Evolutionary conservation across 2,329 filamentous ascomycete species (phyloP).

Genomic region (Dactylellina sp.): DNA sequence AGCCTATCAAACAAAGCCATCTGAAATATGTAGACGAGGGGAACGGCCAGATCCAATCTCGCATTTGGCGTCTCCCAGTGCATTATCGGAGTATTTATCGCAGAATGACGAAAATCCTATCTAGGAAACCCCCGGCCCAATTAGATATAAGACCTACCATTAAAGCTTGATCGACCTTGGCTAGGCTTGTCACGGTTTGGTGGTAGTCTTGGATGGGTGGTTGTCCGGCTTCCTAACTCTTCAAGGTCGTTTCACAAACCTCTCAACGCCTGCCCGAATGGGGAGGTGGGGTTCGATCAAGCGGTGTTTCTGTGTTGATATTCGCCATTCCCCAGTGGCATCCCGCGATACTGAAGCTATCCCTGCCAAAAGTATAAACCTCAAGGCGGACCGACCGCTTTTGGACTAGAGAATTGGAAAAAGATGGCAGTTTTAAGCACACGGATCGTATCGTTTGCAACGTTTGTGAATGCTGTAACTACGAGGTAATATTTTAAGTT

Average conservation of each 20-base stretch:
- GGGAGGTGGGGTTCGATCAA: conserved; percentile 28
- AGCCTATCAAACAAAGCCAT: conserved; percentile 31
- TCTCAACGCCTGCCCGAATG: conserved; percentile 35
- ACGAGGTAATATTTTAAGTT: too few relatives aligned
- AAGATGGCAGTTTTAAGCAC: too few relatives aligned
- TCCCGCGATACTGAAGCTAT: neutral
- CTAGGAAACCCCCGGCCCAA: conserved; percentile 21
- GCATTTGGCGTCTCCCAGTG: neutral
- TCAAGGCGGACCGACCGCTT: too few relatives aligned
- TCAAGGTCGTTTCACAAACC: conserved; percentile 8
- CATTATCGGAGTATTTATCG: conserved; percentile 45
- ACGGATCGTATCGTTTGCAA: too few relatives aligned
- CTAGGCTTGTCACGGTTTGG: conserved; percentile 43
- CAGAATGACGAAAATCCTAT: conserved; percentile 39
- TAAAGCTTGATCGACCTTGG: conserved; percentile 55
- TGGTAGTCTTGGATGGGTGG: conserved; percentile 22
- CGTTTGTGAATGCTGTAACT: too few relatives aligned
- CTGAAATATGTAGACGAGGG: conserved; percentile 5
- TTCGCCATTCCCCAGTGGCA: conserved; percentile 1
- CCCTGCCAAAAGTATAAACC: neutral
- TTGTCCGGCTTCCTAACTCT: conserved; percentile 45
- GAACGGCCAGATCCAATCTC: conserved; percentile 1
- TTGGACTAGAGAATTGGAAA: neutral
- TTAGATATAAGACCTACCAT: conserved; percentile 26
- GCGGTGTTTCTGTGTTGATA: conserved; percentile 15